Evolutionary conservation across 2,329 filamentous ascomycete species (phyloP).

Genomic region (Fusarium guadeloupense): DNA sequence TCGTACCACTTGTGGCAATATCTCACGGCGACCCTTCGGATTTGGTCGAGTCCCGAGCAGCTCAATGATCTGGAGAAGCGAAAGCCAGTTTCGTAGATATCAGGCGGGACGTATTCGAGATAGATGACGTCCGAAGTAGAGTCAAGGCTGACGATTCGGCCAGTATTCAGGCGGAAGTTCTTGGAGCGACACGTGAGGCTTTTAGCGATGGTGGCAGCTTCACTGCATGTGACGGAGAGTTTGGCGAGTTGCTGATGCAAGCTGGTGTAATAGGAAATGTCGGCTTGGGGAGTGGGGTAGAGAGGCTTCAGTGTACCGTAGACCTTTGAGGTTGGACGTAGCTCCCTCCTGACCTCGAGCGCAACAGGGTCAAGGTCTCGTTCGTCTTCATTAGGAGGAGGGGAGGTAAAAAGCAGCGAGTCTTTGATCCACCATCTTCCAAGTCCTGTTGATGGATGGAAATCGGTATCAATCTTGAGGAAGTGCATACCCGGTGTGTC

Average conservation of each 20-base stretch:
- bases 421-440: conserved; percentile 40
- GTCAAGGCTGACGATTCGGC: conserved; percentile 45
- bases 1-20: conserved; percentile 55
- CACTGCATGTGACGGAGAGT: conserved; percentile 42
- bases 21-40: conserved; percentile 54
- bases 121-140: conserved; percentile 46
- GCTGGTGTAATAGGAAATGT: conserved; percentile 47
- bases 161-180: conserved; percentile 40
- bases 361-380: conserved; percentile 35
- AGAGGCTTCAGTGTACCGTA: conserved; percentile 38
- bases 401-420: neutral
- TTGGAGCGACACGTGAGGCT: conserved; percentile 33
- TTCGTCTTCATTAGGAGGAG: conserved; percentile 18
- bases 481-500: conserved; percentile 50
- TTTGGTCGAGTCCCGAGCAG: conserved; percentile 45
- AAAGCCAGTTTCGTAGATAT: conserved; percentile 42
- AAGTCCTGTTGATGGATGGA: conserved; percentile 9
- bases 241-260: conserved; percentile 43
- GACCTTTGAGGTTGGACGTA: conserved; percentile 22
- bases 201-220: conserved; percentile 38
- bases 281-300: conserved; percentile 43
- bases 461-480: conserved; percentile 42
- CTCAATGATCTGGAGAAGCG: conserved; percentile 40
- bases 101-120: conserved; percentile 48
- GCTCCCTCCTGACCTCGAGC: conserved; percentile 39